Base-by-base conservation (phyloP, 495 filamentous ascomycete genomes). In the Hypoxylon fragiforme region DNA sequence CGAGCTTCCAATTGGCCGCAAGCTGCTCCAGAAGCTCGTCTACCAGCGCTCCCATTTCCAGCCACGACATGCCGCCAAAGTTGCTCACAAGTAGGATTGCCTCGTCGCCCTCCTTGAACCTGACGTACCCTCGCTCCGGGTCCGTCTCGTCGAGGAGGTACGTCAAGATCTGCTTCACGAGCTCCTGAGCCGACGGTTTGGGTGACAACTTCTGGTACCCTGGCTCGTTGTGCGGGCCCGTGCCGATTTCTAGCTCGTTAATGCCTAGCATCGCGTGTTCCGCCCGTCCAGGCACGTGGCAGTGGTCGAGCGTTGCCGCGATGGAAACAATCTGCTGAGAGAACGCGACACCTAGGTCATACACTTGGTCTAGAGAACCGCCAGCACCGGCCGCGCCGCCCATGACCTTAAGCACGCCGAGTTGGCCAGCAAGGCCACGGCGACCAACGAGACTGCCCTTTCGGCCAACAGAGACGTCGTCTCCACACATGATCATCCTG, bases 141-240 rank as follows among this genome's bases (percentile, higher is more conserved):
- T 85, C 82, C 4, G 68, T 70, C 45, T 80, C 75, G 59, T 85
- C 79, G 41, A 84, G 63, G 48, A 76, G 72, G 53, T 81, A 79
- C 20, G 53, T 73, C 20, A 85, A 67, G 49, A 85, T 76, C 43
- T 77, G 66, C 46, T 73, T 69, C 35, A 84, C 77, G 24, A 85
- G 69, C 1, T 78, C 80, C 37, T 80, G 71, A 3, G 77, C 69
- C 2, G 75, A 70, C 0, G 81, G 81, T 15, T 77, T 75, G 0
- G 82, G 82, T 0, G 75, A 71, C 26, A 84, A 63, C 63, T 80
- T 81, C 65, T 69, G 70, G 63, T 82, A 76, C 15, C 80, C 76
- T 2, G 82, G 82, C 62, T 85, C 82, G 62, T 85, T 85, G 53
- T 85, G 82, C 20, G 82, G 81, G 12, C 82, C 81, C 28, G 82